Base-by-base conservation (phyloP, 805 yeast genomes). In the Candida nemodendra region DNA sequence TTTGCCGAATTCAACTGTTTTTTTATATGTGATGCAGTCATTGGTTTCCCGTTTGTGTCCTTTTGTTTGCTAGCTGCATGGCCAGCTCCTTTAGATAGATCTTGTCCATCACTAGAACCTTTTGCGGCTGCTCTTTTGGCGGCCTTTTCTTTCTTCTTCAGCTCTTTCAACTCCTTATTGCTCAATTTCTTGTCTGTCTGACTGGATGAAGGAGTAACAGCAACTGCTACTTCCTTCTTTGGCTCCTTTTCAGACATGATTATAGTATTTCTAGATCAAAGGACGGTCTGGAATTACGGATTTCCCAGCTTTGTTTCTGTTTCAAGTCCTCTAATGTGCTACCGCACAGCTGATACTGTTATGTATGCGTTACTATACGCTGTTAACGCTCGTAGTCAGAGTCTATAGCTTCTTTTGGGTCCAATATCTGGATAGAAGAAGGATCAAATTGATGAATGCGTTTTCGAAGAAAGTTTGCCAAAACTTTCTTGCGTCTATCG, bases 111-210 rank as follows among this genome's bases (percentile, higher is more conserved):
- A 7, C 42, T 29, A 6, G 79, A 81, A 48, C 75, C 84, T 56
- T 86, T 89, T 47, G 81, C 78, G 2, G 96, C 95, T 2, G 96
- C 93, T 59, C 98, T 74, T 59, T 87, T 86, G 27, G 93, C 95
- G 11, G 93, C 93, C 65, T 91, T 90, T 55, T 89, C 95, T 52
- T 78, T 78, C 69, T 89, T 90, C 59, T 88, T 86, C 59, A 81
- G 67, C 52, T 87, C 96, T 60, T 90, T 90, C 45, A 87, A 69
- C 61, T 90, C 95, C 53, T 88, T 89, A 48, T 86, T 86, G 8
- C 85, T 64, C 30, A 82, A 59, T 38, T 65, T 38, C 17, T 38
- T 34, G 9, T 27, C 29, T 8, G 16, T 8, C 5, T 39, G 41
- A 17, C 9, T 45, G 4, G 29, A 19, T 12, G 41, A 23, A 9